Base-by-base conservation (phyloP, 225 moss, liverwort and hornwort genomes). In the Polytrichum commune region DNA sequence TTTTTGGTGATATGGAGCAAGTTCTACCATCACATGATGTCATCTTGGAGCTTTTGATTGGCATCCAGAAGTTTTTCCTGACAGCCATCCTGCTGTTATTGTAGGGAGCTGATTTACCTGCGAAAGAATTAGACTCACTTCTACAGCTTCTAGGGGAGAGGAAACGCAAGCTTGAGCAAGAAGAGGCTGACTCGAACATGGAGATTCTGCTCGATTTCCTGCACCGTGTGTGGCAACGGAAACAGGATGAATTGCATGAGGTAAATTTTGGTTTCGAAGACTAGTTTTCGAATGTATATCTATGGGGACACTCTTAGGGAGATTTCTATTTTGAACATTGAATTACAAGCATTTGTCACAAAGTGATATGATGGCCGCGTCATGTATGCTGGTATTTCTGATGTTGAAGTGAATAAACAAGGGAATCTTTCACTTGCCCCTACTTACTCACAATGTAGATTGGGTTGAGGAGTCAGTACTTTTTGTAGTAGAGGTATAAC, bases 141-240 rank as follows among this genome's bases (percentile, higher is more conserved):
- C 27, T 91, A 64, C 27, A 76, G 26, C 76, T 95, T 55, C 81
- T 99, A 19, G 74, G 80, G 29, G 95, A 93, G 16, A 99, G 80
- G 83, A 99, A 95, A 75, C 85, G 85, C 53, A 91, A 91, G 72
- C 81, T 91, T 29, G 93, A 91, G 64, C 84, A 85, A 19, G 90
- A 88, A 67, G 93, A 93, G 76, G 79, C 91, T 1, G 90, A 93
- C 68, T 74, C 85, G 4, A 89, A 90, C 61, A 76, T 85, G 79
- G 98, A 99, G 58, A 72, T 93, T 5, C 81, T 99, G 38, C 82
- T 91, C 77, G 91, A 93, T 67, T 99, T 99, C 73, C 77, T 99
- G 55, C 78, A 86, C 53, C 80, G 79, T 55, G 91, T 90, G 64
- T 85, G 84, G 55, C 78, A 86, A 66, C 61, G 71, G 53, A 91